Base-by-base conservation (phyloP, 192 early-diverging fungal genomes). In the Rhizoclosmatium globosum region DNA sequence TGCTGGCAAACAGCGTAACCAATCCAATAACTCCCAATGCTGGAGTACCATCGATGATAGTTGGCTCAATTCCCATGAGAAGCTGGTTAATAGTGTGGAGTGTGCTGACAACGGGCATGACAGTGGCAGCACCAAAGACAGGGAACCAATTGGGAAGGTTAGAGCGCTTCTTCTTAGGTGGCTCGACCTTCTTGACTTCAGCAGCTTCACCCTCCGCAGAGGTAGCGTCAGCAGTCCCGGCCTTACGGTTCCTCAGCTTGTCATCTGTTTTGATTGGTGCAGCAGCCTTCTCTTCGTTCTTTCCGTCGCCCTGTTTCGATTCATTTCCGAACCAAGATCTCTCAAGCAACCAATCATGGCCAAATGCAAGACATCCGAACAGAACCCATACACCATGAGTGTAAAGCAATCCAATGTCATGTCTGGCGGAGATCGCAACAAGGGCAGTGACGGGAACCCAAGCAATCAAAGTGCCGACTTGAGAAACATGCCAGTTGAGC, bases 401-500 rank as follows among this genome's bases (percentile, higher is more conserved):
- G 38, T 72, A 44, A 6, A 72, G 17, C 70, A 72, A 38, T 19
- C 70, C 70, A 15, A 72, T 44, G n/a, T 44, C 43, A 19, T 72
- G 17, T 7, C 6, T 47, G 6, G 38, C 31, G 4, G 70, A 72
- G 17, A 72, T 21, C 2, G 6, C 21, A 19, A 72, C 38, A 31
- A 72, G 50, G 17, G 47, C 17, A 23, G 50, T 41, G 2, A 72
- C 31, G 17, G 70, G 70, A 53, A 57, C 9, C 70, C 70, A 72
- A 9, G 70, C n/a, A 7, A 72, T 72, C 2, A 72, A 17, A 57
- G 56, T 11, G 9, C 21, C 70, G 48, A 72, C 6, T 57, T 72
- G 70, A 31, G 48, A 53, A 38, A 72, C 31, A 44, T 72, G 70
- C 70, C 70, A 72, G 43, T 72, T 50, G 21, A 72, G 53, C 44